Evolutionary conservation across 768 basidiomycete genomes (phyloP).

Genomic region (Pleurotus citrinopileatus): DNA sequence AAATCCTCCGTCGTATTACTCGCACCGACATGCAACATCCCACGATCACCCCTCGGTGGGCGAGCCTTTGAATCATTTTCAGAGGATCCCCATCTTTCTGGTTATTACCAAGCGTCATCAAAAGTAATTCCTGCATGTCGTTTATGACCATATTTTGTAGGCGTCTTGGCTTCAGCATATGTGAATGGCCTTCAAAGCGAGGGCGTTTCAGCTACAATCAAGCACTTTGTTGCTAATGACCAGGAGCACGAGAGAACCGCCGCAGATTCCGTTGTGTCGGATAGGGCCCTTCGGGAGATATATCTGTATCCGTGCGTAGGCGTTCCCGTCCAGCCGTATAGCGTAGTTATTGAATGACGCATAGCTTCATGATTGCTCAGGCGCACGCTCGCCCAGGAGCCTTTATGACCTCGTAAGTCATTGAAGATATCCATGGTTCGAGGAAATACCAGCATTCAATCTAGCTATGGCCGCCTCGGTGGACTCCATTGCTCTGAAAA

Average conservation of each 20-base stretch:
- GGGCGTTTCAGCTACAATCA: conserved; percentile 68
- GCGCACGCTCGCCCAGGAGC: conserved; percentile 59
- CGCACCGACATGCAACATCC: conserved; percentile 77
- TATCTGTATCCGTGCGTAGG: conserved; percentile 63
- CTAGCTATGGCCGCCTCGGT: conserved; percentile 66
- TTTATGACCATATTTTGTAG: conserved; percentile 26
- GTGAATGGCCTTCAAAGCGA: conserved; percentile 65
- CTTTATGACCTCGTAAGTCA: conserved; percentile 61
- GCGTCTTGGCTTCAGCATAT: conserved; percentile 61
- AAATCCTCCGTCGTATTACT: conserved; percentile 63
- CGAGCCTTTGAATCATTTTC: conserved; percentile 71
- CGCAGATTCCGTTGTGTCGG: conserved; percentile 60
- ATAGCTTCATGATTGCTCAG: conserved; percentile 70
- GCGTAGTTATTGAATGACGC: background rate
- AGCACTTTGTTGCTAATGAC: conserved; percentile 74
- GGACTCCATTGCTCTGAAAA: conserved; percentile 73
- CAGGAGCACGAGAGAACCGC: conserved; percentile 71
- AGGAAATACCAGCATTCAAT: background rate
- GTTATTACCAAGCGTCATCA: conserved; percentile 22
- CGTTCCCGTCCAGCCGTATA: background rate
- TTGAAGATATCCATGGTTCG: background rate
- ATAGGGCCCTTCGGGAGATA: conserved; percentile 66
- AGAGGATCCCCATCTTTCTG: conserved; percentile 68
- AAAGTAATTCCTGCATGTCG: background rate
- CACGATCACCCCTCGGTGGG: conserved; percentile 59